Conservation (phyloP, 257 asterid species). For the Capsicum chinense region DNA sequence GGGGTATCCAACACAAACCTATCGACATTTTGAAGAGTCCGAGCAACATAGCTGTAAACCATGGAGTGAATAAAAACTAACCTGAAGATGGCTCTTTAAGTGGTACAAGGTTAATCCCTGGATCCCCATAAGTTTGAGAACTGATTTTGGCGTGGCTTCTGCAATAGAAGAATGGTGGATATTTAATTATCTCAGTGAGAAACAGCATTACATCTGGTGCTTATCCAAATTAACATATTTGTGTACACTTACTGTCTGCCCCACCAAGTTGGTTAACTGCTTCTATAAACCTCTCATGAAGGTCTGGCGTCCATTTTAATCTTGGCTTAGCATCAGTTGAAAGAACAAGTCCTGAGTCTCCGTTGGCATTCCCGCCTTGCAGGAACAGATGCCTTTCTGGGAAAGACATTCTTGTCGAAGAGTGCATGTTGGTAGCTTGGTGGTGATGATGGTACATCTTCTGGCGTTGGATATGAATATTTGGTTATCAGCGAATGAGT, state of each 20-base stretch:
- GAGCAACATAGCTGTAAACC: background rate
- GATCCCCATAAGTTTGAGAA: constrained; percentile 92
- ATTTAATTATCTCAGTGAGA: constrained; percentile 40
- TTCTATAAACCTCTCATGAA: constrained; percentile 83
- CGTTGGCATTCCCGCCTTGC: constrained; percentile 65
- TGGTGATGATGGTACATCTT: constrained; percentile 75
- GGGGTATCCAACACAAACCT: no score
- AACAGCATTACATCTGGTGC: constrained; percentile 32
- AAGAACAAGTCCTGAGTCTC: constrained; percentile 86
- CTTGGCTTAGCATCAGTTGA: constrained; percentile 99
- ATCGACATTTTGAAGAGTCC: no score
- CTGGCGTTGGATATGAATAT: constrained; percentile 36
- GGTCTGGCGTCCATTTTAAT: constrained; percentile 93
- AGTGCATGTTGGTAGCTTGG: constrained; percentile 60
- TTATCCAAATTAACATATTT: constrained; percentile 10
- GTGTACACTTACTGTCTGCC: constrained; percentile 83
- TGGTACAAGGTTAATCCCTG: constrained; percentile 92
- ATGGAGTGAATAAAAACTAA: constrained; percentile 34
- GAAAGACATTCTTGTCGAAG: constrained; percentile 67
- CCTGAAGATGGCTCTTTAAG: constrained; percentile 98
- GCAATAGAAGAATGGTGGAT: constrained; percentile 42
- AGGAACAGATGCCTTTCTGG: constrained; percentile 75
- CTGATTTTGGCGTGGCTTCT: constrained; percentile 99
- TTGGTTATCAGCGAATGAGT: constrained; percentile 40
- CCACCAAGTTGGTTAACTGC: constrained; percentile 99